Evolutionary conservation across 192 early-diverging fungal species (phyloP).

Genomic region (Coemansia sp.): DNA sequence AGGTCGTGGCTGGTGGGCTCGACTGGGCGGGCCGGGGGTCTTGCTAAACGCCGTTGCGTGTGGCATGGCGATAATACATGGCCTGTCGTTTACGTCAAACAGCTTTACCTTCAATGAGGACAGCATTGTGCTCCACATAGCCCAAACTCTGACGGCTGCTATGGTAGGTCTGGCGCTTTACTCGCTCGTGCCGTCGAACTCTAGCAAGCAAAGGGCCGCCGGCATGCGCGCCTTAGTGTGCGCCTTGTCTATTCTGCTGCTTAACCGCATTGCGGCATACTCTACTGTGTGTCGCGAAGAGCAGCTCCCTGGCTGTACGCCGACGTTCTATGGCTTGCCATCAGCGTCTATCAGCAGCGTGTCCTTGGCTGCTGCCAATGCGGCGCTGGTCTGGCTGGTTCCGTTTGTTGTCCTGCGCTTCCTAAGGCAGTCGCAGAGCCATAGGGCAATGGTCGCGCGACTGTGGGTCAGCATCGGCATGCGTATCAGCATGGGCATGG

Average conservation of each 20-base stretch:
- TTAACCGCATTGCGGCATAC: conserved; percentile 56
- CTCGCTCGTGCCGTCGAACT: background rate
- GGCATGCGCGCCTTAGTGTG: conserved; percentile 47
- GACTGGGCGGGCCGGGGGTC: conserved; percentile 8
- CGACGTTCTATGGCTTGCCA: conserved; percentile 72
- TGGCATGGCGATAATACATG: conserved; percentile 49
- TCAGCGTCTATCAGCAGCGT: conserved; percentile 34
- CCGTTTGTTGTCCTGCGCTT: conserved; percentile 39
- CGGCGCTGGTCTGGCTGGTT: conserved; percentile 32
- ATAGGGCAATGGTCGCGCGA: conserved; percentile 49
- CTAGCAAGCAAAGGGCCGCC: conserved; percentile 13
- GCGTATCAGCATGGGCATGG: conserved; percentile 56
- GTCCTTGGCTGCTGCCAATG: conserved; percentile 20
- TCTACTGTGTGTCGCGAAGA: conserved; percentile 88
- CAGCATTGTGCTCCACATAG: conserved; percentile 60
- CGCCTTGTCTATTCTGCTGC: conserved; percentile 53
- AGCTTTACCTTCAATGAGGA: conserved; percentile 91
- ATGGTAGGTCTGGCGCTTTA: background rate
- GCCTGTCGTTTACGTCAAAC: conserved; percentile 76
- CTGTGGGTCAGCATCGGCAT: conserved; percentile 59
- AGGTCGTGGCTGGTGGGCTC: conserved; percentile 60
- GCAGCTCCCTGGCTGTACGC: conserved; percentile 71
- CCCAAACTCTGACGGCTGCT: conserved; percentile 59
- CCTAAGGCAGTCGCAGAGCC: conserved; percentile 54
- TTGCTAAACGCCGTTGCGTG: conserved; percentile 31